phyloP scores from a whole-genome alignment of 768 basidiomycete genomes.

The Lentinus brumalis region DNA sequence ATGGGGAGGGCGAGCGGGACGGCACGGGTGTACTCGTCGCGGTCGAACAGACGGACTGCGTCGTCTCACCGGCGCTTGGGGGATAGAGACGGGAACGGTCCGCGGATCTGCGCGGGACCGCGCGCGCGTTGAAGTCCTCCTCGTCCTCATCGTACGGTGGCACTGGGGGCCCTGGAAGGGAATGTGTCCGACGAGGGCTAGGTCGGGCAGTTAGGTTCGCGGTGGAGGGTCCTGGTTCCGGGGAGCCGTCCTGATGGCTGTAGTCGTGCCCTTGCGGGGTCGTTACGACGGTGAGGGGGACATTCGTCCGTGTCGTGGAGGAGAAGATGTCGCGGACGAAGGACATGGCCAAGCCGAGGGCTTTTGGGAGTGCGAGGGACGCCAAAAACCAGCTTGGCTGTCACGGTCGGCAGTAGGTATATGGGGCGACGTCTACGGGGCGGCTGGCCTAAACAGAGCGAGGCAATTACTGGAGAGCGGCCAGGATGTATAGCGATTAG shows the following conservation, averaged over 20 bases:
- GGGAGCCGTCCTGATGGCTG: conserved; percentile 6
- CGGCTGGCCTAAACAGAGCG: background rate
- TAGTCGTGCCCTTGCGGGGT: conserved; percentile 11
- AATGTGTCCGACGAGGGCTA: conserved; percentile 8
- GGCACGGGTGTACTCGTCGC: conserved; percentile 51
- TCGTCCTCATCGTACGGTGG: conserved; percentile 25
- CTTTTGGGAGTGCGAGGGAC: background rate
- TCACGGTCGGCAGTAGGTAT: background rate
- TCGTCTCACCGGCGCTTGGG: conserved; percentile 12
- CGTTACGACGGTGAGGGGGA: conserved; percentile 13
- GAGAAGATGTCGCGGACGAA: conserved; percentile 15
- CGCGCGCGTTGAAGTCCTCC: conserved; percentile 23
- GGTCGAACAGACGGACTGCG: conserved; percentile 32
- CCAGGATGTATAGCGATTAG: background rate
- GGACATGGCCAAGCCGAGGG: conserved; percentile 26
- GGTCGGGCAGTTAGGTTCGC: conserved; percentile 7
- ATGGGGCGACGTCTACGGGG: background rate
- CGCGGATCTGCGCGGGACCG: conserved; percentile 25
- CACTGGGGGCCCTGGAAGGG: conserved; percentile 23
- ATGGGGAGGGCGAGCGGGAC: conserved; percentile 65
- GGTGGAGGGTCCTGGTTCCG: conserved; percentile 11
- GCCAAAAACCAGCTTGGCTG: conserved; percentile 18
- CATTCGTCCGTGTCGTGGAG: conserved; percentile 15
- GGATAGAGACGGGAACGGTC: conserved; percentile 42
- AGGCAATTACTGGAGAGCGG: background rate